Evolutionary conservation across 345 rosid genomes (phyloP).

Genomic region (Gossypioides kirkii): DNA sequence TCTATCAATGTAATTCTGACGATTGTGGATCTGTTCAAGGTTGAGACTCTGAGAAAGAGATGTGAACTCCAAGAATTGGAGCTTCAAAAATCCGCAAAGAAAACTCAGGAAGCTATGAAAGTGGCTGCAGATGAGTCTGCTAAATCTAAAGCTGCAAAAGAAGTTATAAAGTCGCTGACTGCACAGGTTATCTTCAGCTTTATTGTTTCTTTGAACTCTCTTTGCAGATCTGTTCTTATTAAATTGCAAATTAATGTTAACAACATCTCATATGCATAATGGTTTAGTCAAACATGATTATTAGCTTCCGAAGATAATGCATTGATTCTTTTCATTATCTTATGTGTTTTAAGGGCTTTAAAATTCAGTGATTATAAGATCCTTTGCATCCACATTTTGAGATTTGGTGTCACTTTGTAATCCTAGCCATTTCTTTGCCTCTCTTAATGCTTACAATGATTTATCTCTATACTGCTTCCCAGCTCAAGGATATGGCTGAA

Average conservation of each 20-base stretch:
- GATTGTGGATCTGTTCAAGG: conserved; percentile 39
- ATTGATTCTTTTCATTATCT: not conserved
- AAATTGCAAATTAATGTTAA: not conserved
- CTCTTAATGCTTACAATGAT: not conserved
- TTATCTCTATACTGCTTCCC: conserved; percentile 19
- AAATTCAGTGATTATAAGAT: not conserved
- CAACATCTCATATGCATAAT: not conserved
- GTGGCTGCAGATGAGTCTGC: conserved; percentile 78
- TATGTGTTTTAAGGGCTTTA: not conserved
- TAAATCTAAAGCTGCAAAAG: conserved; percentile 89
- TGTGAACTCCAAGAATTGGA: conserved; percentile 84
- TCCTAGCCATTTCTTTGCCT: not conserved
- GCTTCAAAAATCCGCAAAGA: conserved; percentile 71
- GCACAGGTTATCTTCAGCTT: conserved; percentile 59
- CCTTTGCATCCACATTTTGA: not conserved
- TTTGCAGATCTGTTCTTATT: not conserved
- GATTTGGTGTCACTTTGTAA: not conserved
- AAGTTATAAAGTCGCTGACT: conserved; percentile 89
- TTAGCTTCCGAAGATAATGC: not conserved
- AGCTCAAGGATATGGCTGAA: conserved; percentile 93
- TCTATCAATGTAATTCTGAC: not conserved
- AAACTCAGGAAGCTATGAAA: conserved; percentile 71
- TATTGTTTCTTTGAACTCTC: not conserved
- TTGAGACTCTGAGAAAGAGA: conserved; percentile 66
- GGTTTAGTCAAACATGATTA: not conserved